Conservation (phyloP, 148 eudicot species). For the Persicaria tinctoria region DNA sequence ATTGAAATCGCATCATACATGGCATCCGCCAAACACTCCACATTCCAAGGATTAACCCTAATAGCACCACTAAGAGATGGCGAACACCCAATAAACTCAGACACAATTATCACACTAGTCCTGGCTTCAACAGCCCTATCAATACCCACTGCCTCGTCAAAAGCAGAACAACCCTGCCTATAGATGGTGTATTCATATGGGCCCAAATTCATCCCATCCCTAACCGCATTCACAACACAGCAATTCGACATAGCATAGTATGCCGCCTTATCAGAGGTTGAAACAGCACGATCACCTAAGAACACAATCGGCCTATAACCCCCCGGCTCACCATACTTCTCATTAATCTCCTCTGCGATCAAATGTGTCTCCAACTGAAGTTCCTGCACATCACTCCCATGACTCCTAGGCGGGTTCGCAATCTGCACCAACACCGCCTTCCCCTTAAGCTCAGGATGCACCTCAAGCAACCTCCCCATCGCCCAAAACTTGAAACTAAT, state of each 20-base stretch:
- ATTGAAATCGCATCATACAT: slow-evolving; percentile 48
- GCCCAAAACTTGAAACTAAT: slow-evolving; percentile 74
- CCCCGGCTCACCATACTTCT: slow-evolving; percentile 30
- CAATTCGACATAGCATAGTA: slow-evolving; percentile 66
- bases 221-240: slow-evolving; percentile 69
- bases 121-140: slow-evolving; percentile 21
- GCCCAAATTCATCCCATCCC: slow-evolving; percentile 89
- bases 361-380: slow-evolving; percentile 38
- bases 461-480: slow-evolving; percentile 43
- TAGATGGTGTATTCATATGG: slow-evolving; percentile 65
- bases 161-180: slow-evolving; percentile 46
- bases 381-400: slow-evolving; percentile 59
- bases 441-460: slow-evolving; percentile 43
- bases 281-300: slow-evolving; percentile 38
- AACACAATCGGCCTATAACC: slow-evolving; percentile 71
- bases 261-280: slow-evolving; percentile 60
- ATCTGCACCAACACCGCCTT: slow-evolving; percentile 66
- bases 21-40: slow-evolving; percentile 49
- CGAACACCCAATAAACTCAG: slow-evolving; percentile 84
- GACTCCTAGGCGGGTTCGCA: slow-evolving; percentile 63
- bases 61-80: slow-evolving; percentile 85
- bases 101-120: slow-evolving; percentile 65
- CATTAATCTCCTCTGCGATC: slow-evolving; percentile 44
- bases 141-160: slow-evolving; percentile 39
- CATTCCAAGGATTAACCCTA: slow-evolving; percentile 80